phyloP scores from a whole-genome alignment of 1,284 basidiomycete genomes.

The Amylostereum areolatum region DNA sequence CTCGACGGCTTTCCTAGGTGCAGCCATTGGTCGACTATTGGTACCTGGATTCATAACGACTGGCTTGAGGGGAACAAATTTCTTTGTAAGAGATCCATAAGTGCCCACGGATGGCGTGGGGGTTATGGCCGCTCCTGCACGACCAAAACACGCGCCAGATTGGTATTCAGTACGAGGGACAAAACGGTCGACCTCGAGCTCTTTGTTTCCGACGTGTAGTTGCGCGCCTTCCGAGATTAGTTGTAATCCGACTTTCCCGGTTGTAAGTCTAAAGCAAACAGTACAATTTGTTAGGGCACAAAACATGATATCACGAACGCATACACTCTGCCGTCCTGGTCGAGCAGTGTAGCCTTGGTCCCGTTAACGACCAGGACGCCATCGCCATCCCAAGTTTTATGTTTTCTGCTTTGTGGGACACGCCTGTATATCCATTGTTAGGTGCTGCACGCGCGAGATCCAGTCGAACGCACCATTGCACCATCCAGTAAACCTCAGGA shows the following conservation, averaged over 20 bases:
- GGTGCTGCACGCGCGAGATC: background rate
- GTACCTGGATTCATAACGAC: constrained; percentile 25
- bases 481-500: constrained; percentile 52
- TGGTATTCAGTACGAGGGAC: constrained; percentile 54
- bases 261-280: constrained; percentile 15
- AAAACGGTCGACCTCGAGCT: constrained; percentile 60
- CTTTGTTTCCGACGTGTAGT: constrained; percentile 59
- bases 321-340: constrained; percentile 57
- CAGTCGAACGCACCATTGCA: constrained; percentile 50
- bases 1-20: constrained; percentile 24
- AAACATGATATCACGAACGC: constrained; percentile 14
- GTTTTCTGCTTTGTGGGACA: constrained; percentile 75
- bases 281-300: constrained; percentile 13
- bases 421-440: constrained; percentile 42
- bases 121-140: constrained; percentile 17
- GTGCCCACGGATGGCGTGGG: constrained; percentile 14
- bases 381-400: constrained; percentile 91
- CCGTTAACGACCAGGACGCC: constrained; percentile 55
- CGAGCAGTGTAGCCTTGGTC: constrained; percentile 47
- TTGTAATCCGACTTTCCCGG: constrained; percentile 28
- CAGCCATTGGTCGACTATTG: constrained; percentile 11
- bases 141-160: constrained; percentile 58
- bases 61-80: constrained; percentile 38
- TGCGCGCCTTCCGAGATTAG: constrained; percentile 42
- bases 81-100: constrained; percentile 28